Percentiles rank a stretch among this genome's conserved stretches.
Conservation (phyloP, 306 rosid species). For the Cucurbita pepo region DNA sequence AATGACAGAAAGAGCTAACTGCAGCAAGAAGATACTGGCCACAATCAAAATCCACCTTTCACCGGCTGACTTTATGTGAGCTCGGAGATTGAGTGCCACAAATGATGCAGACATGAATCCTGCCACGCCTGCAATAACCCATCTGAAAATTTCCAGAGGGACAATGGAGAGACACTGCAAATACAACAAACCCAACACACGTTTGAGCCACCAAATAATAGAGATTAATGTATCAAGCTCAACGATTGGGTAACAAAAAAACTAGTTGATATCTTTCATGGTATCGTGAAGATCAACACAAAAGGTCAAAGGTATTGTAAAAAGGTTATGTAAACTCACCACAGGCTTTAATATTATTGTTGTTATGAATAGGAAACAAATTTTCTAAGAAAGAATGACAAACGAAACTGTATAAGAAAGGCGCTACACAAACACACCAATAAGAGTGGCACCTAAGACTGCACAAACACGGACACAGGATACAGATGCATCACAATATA, state of each 20-base stretch:
- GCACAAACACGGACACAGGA: too few species aligned
- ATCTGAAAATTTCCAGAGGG: slow-evolving; percentile 64
- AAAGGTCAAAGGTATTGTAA: neutral
- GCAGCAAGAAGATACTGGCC: slow-evolving; percentile 80
- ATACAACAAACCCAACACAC: neutral
- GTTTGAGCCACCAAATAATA: slow-evolving; percentile 3
- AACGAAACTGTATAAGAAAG: neutral
- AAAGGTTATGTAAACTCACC: neutral
- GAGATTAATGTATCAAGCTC: neutral
- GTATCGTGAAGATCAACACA: neutral
- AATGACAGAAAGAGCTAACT: slow-evolving; percentile 67
- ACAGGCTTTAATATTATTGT: neutral
- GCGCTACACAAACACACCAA: neutral
- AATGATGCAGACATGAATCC: slow-evolving; percentile 91
- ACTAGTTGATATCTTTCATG: neutral
- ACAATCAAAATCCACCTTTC: slow-evolving; percentile 89
- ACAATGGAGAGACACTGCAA: slow-evolving; percentile 82
- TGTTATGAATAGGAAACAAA: neutral
- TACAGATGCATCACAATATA: too few species aligned
- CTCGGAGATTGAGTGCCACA: slow-evolving; percentile 79
- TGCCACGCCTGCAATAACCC: slow-evolving; percentile 78
- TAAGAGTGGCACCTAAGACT: neutral
- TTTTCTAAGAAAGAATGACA: neutral
- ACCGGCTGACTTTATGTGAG: slow-evolving; percentile 81
- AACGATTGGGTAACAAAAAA: neutral